Evolutionary conservation across 805 yeast genomes (phyloP), one percentile per base, ranked within the genome.

Genomic region (Wickerhamiella parazyma): DNA sequence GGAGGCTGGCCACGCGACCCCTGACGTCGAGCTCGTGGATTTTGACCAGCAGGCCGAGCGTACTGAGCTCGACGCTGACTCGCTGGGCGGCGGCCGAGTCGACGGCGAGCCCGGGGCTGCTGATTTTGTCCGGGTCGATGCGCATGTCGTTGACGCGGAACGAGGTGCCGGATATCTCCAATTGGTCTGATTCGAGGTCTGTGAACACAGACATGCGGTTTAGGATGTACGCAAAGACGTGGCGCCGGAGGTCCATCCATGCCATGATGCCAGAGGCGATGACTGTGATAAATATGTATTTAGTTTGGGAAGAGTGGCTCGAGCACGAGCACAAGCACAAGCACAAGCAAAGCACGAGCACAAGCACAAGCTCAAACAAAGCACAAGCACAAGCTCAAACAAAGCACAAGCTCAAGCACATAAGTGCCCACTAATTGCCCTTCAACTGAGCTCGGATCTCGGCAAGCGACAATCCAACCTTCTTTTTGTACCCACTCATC

Each of bases 181-280:
- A 59, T 55, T 85, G 80, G 16, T 85, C 80, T 16, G 85, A 66
- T 58, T 86, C 93, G 18, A 86, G 72, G 51, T 79, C 81, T 1
- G 94, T 80, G 55, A 87, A 83, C 34, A 87, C 63, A 12, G 87
- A 76, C 36, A 86, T 72, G 60, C 84, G 89, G 57, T 81, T 83
- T 20, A 87, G 70, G 4, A 86, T 74, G 59, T 84, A 85, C 35
- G 81, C 74, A 35, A 87, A 71, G 31, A 86, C 71, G 52, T 94
- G 68, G 62, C 82, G 80, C 55, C 86, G 95, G 34, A 87, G 68
- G 60, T 80, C 82, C 58, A 51, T 52, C 54, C 54, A 51, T 12
- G 44, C 48, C 57, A 55, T 54, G 41, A 28, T 16, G 31, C 31
- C 31, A 25, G n/a, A 28, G 14, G 14, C 16, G 31, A n/a, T 28